Conservation (phyloP, 345 rosid species). For the Sonneratia caseolaris region DNA sequence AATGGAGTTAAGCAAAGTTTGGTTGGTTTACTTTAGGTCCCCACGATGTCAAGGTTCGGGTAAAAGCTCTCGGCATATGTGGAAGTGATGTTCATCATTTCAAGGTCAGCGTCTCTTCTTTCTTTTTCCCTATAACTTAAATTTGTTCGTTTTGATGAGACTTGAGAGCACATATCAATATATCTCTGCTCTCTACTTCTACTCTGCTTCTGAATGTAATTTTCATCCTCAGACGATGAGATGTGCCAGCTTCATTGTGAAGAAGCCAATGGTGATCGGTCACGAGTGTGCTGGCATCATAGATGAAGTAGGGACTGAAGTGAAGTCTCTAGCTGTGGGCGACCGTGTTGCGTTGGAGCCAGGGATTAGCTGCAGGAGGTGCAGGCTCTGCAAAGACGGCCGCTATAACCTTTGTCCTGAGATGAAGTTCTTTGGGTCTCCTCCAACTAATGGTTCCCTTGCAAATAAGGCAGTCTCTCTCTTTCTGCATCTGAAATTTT, state of each 20-base stretch:
- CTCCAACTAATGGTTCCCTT: constrained; percentile 84
- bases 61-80: constrained; percentile 60
- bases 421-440: constrained; percentile 92
- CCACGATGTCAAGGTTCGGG: constrained; percentile 37
- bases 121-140: neutral
- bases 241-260: constrained; percentile 67
- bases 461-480: constrained; percentile 51
- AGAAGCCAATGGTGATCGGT: constrained; percentile 95
- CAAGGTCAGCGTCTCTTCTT: constrained; percentile 27
- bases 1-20: neutral
- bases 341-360: constrained; percentile 92
- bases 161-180: neutral
- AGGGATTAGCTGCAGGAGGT: constrained; percentile 74
- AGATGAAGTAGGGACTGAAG: constrained; percentile 75
- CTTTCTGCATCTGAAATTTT: neutral
- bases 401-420: constrained; percentile 81
- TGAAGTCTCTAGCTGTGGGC: constrained; percentile 50
- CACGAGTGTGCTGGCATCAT: constrained; percentile 92
- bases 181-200: neutral
- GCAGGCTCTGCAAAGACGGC: constrained; percentile 64
- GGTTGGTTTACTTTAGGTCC: constrained; percentile 24
- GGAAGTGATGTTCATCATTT: constrained; percentile 62
- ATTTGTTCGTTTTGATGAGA: neutral
- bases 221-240: constrained; percentile 45
- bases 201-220: neutral